Evolutionary conservation across 2,329 filamentous ascomycete species (phyloP).

Genomic region (Alternaria sp.): DNA sequence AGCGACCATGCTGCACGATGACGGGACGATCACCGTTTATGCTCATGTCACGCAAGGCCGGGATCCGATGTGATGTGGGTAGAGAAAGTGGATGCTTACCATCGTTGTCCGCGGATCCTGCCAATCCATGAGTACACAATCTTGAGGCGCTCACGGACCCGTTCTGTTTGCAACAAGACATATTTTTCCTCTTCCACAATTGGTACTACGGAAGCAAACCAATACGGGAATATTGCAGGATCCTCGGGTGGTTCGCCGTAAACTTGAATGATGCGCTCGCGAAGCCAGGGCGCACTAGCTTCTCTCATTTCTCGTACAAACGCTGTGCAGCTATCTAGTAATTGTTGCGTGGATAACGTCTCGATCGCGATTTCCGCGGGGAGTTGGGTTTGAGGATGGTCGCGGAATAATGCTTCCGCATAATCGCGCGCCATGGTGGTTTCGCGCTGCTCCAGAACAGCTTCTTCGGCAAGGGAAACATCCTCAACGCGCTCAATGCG

Average conservation of each 20-base stretch:
- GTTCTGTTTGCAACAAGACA: conserved; percentile 73
- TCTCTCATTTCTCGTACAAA: conserved; percentile 76
- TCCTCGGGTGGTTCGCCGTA: conserved; percentile 82
- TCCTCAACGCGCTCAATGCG: conserved; percentile 80
- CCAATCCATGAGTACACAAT: conserved; percentile 82
- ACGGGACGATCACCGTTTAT: conserved; percentile 23
- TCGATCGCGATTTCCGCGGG: conserved; percentile 54
- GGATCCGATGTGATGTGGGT: conserved; percentile 11
- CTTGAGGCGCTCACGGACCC: conserved; percentile 82
- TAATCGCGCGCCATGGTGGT: conserved; percentile 55
- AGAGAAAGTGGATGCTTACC: conserved; percentile 62
- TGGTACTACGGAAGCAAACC: conserved; percentile 84
- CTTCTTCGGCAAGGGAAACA: conserved; percentile 81
- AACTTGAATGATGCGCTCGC: conserved; percentile 72
- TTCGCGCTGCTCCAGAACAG: conserved; percentile 75
- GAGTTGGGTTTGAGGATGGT: conserved; percentile 39
- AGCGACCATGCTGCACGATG: conserved; percentile 12
- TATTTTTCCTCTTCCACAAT: conserved; percentile 83
- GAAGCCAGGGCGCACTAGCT: conserved; percentile 76
- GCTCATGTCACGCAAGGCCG: conserved; percentile 9
- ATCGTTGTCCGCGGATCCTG: conserved; percentile 73
- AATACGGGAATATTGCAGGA: conserved; percentile 82
- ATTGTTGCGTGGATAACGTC: conserved; percentile 71
- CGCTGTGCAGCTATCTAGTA: conserved; percentile 70
- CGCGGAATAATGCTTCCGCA: conserved; percentile 49